These are phyloP conservation scores for Didymella keratinophila DNA, from an alignment of 2,329 filamentous ascomycete species.

Conservation along the genomic window DNA sequence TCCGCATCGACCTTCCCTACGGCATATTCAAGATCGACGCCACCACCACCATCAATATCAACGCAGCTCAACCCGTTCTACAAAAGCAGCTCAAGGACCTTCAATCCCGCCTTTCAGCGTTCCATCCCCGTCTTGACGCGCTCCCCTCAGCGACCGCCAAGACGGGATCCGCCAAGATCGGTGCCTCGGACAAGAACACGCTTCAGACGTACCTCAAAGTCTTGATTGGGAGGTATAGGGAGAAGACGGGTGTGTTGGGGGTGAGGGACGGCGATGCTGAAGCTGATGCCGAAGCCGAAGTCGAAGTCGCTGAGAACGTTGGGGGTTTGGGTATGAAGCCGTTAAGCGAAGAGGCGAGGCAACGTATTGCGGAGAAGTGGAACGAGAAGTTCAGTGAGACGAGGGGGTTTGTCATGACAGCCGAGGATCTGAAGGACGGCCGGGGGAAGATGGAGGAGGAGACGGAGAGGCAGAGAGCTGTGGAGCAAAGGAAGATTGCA, in stretches of 20 bases:
- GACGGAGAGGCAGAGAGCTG: too few species aligned
- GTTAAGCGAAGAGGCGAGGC: conserved; percentile 28
- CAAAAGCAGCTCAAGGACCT: conserved; percentile 13
- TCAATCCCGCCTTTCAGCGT: conserved; percentile 29
- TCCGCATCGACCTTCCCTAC: conserved; percentile 22
- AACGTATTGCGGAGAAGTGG: conserved; percentile 38
- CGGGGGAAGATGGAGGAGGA: too few species aligned
- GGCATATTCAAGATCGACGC: conserved; percentile 29
- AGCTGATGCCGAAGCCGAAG: not conserved
- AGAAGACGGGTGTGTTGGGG: conserved; percentile 11
- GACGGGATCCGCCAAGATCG: not conserved
- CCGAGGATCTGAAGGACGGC: not conserved
- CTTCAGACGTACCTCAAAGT: conserved; percentile 43
- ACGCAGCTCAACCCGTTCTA: conserved; percentile 2
- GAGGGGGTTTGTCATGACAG: conserved; percentile 15
- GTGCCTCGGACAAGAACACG: conserved; percentile 9
- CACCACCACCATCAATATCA: conserved; percentile 29
- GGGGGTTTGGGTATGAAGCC: not conserved
- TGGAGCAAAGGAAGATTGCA: too few species aligned
- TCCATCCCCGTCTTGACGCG: conserved; percentile 37
- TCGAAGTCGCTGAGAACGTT: too few species aligned
- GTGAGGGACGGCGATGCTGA: not conserved
- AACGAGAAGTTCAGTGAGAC: conserved; percentile 22
- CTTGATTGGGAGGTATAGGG: conserved; percentile 33
- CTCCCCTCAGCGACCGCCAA: conserved; percentile 40